Conservation (phyloP, 345 rosid species). For the Eucalyptus polyanthemos region DNA sequence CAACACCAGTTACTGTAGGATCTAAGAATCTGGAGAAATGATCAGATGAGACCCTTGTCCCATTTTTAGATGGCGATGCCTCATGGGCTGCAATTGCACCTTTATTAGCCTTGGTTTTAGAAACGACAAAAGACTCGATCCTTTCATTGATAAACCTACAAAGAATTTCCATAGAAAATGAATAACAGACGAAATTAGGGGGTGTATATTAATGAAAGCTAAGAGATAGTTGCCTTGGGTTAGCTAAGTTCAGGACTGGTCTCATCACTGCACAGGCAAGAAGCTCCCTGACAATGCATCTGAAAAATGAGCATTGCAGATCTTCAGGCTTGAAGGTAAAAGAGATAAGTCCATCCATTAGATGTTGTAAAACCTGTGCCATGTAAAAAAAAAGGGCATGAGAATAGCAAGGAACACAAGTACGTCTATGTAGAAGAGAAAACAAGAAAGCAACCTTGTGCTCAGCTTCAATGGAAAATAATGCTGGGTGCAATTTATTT, state of each 20-base stretch:
- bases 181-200: background rate
- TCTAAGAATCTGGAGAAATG: conserved; percentile 60
- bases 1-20: conserved; percentile 86
- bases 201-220: background rate
- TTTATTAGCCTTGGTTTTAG: conserved; percentile 44
- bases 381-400: background rate
- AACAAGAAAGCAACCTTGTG: conserved; percentile 53
- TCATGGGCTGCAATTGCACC: conserved; percentile 30
- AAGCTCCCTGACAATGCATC: conserved; percentile 72
- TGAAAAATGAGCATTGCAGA: conserved; percentile 75
- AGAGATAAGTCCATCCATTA: conserved; percentile 74
- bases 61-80: conserved; percentile 44
- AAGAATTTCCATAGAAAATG: background rate
- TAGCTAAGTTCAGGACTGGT: conserved; percentile 83
- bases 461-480: conserved; percentile 86
- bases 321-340: conserved; percentile 81
- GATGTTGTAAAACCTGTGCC: conserved; percentile 80
- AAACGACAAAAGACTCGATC: conserved; percentile 61
- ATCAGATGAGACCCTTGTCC: conserved; percentile 49
- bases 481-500: conserved; percentile 91
- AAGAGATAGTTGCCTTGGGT: conserved; percentile 49
- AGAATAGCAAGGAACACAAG: background rate
- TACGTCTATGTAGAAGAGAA: background rate
- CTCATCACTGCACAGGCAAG: conserved; percentile 94
- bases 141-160: conserved; percentile 89